Evolutionary conservation across 2,329 filamentous ascomycete genomes (phyloP).

Genomic region (Sarocladium brachiariae): DNA sequence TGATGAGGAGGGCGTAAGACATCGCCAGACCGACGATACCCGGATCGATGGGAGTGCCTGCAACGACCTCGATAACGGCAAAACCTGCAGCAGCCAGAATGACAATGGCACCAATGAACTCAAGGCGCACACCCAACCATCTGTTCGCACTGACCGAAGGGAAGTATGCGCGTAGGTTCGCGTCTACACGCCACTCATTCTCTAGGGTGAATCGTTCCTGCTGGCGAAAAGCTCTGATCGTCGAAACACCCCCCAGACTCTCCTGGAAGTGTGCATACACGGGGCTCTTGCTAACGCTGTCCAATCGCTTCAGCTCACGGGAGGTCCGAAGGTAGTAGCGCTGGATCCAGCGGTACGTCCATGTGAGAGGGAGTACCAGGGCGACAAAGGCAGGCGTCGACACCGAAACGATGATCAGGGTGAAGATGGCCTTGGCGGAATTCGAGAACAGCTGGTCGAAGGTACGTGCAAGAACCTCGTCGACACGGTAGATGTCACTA

Average conservation of each 20-base stretch:
- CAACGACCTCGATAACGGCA: constrained; percentile 71
- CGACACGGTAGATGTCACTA: constrained; percentile 72
- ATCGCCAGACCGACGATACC: constrained; percentile 88
- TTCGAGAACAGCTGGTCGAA: constrained; percentile 96
- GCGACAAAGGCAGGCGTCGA: constrained; percentile 74
- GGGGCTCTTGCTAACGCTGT: constrained; percentile 90
- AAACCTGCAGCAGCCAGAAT: constrained; percentile 83
- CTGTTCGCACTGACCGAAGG: constrained; percentile 90
- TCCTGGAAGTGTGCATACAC: constrained; percentile 99
- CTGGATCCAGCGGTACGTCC: constrained; percentile 87
- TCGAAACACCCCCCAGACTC: constrained; percentile 86
- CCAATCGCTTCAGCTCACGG: constrained; percentile 89
- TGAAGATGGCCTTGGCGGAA: constrained; percentile 69
- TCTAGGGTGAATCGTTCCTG: constrained; percentile 81
- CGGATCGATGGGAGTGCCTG: constrained; percentile 53
- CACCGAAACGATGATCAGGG: constrained; percentile 75
- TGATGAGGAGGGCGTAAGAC: constrained; percentile 97
- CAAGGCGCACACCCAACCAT: constrained; percentile 90
- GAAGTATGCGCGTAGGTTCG: constrained; percentile 90
- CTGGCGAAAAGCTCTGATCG: constrained; percentile 91
- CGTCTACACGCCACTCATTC: constrained; percentile 96
- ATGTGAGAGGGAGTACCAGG: constrained; percentile 72
- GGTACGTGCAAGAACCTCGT: constrained; percentile 89
- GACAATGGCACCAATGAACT: constrained; percentile 91
- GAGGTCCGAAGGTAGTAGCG: constrained; percentile 95